A percentile compares a stretch with the other conserved stretches of the same genome.
These are phyloP conservation scores for Plasmodium adleri DNA, from an alignment of 169 alveolate species.

Conservation along the genomic window DNA sequence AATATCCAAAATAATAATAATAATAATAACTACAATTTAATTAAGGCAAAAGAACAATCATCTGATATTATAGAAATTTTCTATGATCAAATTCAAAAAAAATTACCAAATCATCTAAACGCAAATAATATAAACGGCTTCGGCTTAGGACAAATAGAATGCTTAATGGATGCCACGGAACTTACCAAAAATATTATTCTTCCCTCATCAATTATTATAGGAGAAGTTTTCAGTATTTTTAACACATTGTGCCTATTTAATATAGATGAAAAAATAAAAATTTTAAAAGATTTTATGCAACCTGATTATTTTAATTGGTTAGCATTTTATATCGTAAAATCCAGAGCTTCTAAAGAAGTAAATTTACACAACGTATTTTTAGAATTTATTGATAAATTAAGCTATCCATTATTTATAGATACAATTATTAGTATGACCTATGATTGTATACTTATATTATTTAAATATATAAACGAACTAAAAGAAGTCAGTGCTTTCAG, in stretches of 20 bases:
- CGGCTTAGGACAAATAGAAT: constrained; percentile 86
- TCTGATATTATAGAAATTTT: constrained; percentile 23
- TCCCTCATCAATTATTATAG: constrained; percentile 81
- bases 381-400: constrained; percentile 87
- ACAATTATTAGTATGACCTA: constrained; percentile 88
- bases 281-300: constrained; percentile 82
- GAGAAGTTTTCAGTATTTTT: constrained; percentile 83
- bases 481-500: constrained; percentile 90
- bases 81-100: constrained; percentile 52
- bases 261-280: constrained; percentile 84
- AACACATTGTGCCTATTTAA: constrained; percentile 83
- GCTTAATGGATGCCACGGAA: constrained; percentile 80
- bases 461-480: constrained; percentile 84
- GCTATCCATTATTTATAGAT: constrained; percentile 85
- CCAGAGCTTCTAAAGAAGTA: constrained; percentile 92
- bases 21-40: not conserved
- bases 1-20: not conserved
- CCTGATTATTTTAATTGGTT: constrained; percentile 91
- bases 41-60: constrained; percentile 26
- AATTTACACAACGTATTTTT: constrained; percentile 91
- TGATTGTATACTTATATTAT: constrained; percentile 88
- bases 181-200: constrained; percentile 67
- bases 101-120: constrained; percentile 43
- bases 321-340: constrained; percentile 91
- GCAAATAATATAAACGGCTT: constrained; percentile 47